phyloP scores from a whole-genome alignment of 106 monocot genomes.

The Dioscorea alata region DNA sequence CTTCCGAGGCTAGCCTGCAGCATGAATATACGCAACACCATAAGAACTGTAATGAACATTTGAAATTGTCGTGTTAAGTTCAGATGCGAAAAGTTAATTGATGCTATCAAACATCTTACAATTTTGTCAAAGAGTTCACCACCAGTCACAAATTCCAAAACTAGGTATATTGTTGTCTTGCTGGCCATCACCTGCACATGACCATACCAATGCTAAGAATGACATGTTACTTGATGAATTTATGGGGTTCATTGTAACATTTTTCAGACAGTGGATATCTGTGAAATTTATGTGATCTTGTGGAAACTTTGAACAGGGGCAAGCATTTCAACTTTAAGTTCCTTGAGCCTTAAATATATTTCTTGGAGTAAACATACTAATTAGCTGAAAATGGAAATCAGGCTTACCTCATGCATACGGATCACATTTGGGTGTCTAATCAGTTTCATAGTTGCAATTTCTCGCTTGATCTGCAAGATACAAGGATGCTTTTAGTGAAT shows the following conservation, averaged over 20 bases:
- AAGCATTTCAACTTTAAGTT: background rate
- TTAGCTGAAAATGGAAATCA: background rate
- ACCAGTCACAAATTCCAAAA: constrained; percentile 80
- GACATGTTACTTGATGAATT: background rate
- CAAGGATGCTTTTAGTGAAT: background rate
- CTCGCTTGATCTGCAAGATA: constrained; percentile 70
- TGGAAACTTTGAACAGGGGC: background rate
- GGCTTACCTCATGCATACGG: constrained; percentile 64
- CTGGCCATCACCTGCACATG: constrained; percentile 85
- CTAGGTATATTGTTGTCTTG: constrained; percentile 89
- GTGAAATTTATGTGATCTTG: background rate
- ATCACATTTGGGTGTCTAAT: constrained; percentile 83
- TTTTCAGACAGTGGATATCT: background rate
- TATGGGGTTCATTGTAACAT: background rate
- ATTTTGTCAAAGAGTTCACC: constrained; percentile 95
- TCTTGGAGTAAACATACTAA: background rate
- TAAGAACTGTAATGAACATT: no score
- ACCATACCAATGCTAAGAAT: background rate
- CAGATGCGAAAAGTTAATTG: background rate
- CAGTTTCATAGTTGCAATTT: constrained; percentile 90
- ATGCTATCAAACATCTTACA: constrained; percentile 35
- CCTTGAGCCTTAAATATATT: background rate
- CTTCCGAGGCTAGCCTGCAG: constrained; percentile 57
- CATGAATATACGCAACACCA: background rate
- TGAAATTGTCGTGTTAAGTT: no score